phyloP scores from a whole-genome alignment of 345 rosid genomes.

The Euclidium syriacum region DNA sequence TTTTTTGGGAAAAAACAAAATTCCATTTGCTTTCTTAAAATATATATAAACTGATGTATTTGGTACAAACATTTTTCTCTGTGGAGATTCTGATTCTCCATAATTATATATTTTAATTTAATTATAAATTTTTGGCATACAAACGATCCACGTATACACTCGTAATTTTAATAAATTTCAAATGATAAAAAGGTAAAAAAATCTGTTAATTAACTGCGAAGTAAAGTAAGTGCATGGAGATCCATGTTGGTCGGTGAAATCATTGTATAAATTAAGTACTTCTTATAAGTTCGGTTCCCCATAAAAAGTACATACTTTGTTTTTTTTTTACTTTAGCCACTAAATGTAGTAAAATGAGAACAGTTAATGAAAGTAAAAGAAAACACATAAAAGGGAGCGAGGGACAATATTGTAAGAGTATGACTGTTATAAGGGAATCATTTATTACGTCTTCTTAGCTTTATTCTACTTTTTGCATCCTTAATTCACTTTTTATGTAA shows the following conservation, averaged over 20 bases:
- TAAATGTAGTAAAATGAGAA: too few species aligned
- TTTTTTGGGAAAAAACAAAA: not conserved
- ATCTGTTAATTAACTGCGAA: not conserved
- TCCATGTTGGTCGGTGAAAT: not conserved
- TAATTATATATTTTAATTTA: not conserved
- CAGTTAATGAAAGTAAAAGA: too few species aligned
- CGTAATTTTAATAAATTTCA: not conserved
- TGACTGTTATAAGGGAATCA: not conserved
- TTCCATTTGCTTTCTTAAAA: not conserved
- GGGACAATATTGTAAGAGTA: not conserved
- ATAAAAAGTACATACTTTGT: too few species aligned
- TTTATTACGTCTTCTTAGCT: conserved; percentile 7
- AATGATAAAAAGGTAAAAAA: not conserved
- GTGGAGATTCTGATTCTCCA: not conserved
- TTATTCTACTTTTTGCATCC: conserved; percentile 14
- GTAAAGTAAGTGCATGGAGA: conserved; percentile 2
- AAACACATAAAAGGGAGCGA: too few species aligned
- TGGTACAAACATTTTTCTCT: not conserved
- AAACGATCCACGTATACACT: not conserved
- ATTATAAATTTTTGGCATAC: not conserved
- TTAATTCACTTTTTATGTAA: conserved; percentile 14
- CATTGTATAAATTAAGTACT: not conserved
- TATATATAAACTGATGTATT: not conserved
- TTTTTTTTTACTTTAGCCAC: too few species aligned
- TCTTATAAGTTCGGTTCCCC: too few species aligned